Conservation (phyloP, 2,329 filamentous ascomycete genomes). For the Phaeoacremonium minimum region DNA sequence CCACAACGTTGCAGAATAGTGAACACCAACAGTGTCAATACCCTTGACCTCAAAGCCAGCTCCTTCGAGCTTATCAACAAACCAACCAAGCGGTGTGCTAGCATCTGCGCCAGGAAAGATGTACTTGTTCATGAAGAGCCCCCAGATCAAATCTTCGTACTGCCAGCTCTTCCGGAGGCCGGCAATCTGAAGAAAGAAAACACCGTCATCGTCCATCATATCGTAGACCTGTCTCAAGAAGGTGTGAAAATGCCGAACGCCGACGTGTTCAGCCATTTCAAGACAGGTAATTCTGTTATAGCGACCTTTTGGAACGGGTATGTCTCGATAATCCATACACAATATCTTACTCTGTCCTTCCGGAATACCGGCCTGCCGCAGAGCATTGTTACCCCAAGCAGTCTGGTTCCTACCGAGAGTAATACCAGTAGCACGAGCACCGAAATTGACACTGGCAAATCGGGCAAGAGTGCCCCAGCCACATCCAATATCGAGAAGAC, state of each 20-base stretch:
- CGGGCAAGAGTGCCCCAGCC: slow-evolving; percentile 96
- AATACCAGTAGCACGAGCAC: slow-evolving; percentile 76
- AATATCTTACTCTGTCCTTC: slow-evolving; percentile 89
- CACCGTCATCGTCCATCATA: slow-evolving; percentile 94
- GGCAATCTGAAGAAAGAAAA: slow-evolving; percentile 94
- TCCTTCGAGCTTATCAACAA: slow-evolving; percentile 78
- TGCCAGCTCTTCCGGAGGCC: slow-evolving; percentile 94
- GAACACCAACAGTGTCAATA: slow-evolving; percentile 89
- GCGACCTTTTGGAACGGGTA: slow-evolving; percentile 69
- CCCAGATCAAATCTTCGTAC: slow-evolving; percentile 97
- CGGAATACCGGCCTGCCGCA: slow-evolving; percentile 75
- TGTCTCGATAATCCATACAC: slow-evolving; percentile 97
- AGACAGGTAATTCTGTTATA: slow-evolving; percentile 97
- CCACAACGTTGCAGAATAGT: slow-evolving; percentile 96
- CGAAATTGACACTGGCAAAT: slow-evolving; percentile 90
- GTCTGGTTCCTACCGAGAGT: slow-evolving; percentile 96
- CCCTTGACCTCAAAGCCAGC: slow-evolving; percentile 88
- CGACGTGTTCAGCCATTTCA: slow-evolving; percentile 98
- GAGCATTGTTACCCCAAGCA: slow-evolving; percentile 88
- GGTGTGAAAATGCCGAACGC: slow-evolving; percentile 76
- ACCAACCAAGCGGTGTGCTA: slow-evolving; percentile 85
- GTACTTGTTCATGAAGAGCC: slow-evolving; percentile 99
- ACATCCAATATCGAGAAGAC: slow-evolving; percentile 89
- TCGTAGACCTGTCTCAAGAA: slow-evolving; percentile 87
- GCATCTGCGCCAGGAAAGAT: slow-evolving; percentile 97